Evolutionary conservation across 2,329 filamentous ascomycete genomes (phyloP), one percentile per base, ranked within the genome.

Genomic region (Fusarium algeriense): DNA sequence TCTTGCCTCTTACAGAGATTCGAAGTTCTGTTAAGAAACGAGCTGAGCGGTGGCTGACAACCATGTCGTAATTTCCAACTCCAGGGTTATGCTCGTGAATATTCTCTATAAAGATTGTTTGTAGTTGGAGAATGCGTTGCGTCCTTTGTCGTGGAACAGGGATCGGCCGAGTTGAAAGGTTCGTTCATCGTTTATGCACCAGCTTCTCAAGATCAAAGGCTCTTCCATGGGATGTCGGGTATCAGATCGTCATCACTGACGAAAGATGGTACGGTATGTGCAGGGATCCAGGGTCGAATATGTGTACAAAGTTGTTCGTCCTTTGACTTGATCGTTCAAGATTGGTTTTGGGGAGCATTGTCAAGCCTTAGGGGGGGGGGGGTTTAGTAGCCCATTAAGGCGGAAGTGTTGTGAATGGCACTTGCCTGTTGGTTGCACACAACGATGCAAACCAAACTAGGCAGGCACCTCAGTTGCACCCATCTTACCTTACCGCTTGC

Each of bases 231-330:
- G 52, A 53, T 20, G 17, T 54, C 64, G 46, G 43, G 43, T 64
- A 68, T 54, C 37, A 48, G 64, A 68, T 69, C 58, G 52, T 52
- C 63, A 44, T 43, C n/a, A 53, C n/a, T 41, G 17, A 43, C 43
- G 56, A 35, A 40, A 26, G 35, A 34, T 28, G 38, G 57, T 38
- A 26, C 28, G 26, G 26, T 48, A 15, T 26, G 30, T 46, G 17
- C 61, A 71, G 50, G 69, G 69, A 44, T 61, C 46, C 4, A 35
- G 63, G 58, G 54, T 57, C 38, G 54, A 49, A 23, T 8, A 28
- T 28, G 38, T n/a, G n/a, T 20, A 37, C n/a, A 26, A 23, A 45
- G 46, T 45, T 49, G 61, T 13, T 32, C 26, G n/a, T 48, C 46
- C 34, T 56, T 41, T 46, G 41, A 35, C 43, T 40, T 17, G 34